Evolutionary conservation across 192 early-diverging fungal species (phyloP).

Genomic region (Coemansia sp.): DNA sequence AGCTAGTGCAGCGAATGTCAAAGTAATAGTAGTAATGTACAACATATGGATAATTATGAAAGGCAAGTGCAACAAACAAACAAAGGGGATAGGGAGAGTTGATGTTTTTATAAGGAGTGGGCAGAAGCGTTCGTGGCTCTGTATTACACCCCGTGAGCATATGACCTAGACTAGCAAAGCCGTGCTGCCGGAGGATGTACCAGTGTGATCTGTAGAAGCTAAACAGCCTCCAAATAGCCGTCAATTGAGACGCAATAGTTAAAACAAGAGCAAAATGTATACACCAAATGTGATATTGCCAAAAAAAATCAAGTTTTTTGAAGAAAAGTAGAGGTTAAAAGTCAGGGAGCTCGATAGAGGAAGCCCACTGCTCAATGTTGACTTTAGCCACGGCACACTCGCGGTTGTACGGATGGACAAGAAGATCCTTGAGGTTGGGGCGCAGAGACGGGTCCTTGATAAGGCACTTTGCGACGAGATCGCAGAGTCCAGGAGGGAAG

Average conservation of each 20-base stretch:
- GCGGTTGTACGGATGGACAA: slow-evolving; percentile 60
- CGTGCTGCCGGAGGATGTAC: too few species aligned
- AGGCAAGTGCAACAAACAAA: background rate
- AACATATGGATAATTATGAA: background rate
- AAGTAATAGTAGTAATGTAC: background rate
- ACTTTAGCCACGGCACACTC: slow-evolving; percentile 57
- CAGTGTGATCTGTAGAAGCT: background rate
- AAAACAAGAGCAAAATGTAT: too few species aligned
- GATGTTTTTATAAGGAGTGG: background rate
- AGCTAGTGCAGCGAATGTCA: background rate
- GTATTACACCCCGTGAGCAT: too few species aligned
- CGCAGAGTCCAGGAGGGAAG: slow-evolving; percentile 74
- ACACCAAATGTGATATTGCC: background rate
- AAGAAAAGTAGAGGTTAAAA: slow-evolving; percentile 5
- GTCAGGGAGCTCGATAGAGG: slow-evolving; percentile 23
- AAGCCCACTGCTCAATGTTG: slow-evolving; percentile 65
- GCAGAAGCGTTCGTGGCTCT: too few species aligned
- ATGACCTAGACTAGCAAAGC: too few species aligned
- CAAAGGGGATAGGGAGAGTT: background rate
- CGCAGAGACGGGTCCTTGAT: slow-evolving; percentile 55
- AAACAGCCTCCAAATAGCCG: background rate
- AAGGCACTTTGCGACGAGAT: slow-evolving; percentile 62
- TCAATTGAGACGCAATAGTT: too few species aligned
- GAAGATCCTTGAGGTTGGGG: slow-evolving; percentile 64
- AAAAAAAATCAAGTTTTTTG: background rate